Conservation (phyloP, 2,329 filamentous ascomycete genomes). For the Cladosporium sp. region DNA sequence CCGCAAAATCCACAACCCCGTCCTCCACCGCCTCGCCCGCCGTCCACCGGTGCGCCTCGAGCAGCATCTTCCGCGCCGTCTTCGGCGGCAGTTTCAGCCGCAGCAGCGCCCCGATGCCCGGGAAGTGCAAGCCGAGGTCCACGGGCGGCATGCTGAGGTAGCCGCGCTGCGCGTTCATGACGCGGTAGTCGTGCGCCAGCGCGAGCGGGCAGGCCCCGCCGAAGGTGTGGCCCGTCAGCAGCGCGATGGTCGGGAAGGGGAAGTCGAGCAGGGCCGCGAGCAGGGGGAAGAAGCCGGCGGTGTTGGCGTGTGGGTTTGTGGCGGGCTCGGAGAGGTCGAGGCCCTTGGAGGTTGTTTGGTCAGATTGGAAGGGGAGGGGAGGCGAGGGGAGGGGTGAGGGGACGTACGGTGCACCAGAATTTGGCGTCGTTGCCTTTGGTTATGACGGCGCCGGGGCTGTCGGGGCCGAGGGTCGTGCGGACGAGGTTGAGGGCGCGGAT, state of each 20-base stretch:
- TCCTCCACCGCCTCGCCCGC: slow-evolving; percentile 46
- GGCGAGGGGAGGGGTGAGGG: not conserved
- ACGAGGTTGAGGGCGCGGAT: slow-evolving; percentile 46
- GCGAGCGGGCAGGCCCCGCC: slow-evolving; percentile 45
- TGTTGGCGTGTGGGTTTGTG: slow-evolving; percentile 30
- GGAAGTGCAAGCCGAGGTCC: slow-evolving; percentile 50
- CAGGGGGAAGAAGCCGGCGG: slow-evolving; percentile 32
- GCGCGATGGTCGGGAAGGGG: slow-evolving; percentile 40
- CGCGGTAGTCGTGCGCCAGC: slow-evolving; percentile 42
- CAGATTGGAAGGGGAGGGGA: not conserved
- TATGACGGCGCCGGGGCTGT: slow-evolving; percentile 47
- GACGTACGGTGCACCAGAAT: slow-evolving; percentile 43
- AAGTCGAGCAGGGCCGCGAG: slow-evolving; percentile 32
- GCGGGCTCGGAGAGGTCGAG: slow-evolving; percentile 32
- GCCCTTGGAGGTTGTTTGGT: slow-evolving; percentile 18
- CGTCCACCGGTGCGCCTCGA: slow-evolving; percentile 52
- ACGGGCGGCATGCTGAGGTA: slow-evolving; percentile 49
- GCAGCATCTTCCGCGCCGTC: slow-evolving; percentile 50
- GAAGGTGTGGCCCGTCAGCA: slow-evolving; percentile 45
- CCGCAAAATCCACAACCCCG: slow-evolving; percentile 49
- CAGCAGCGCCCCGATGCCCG: slow-evolving; percentile 48
- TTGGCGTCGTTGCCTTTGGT: slow-evolving; percentile 47
- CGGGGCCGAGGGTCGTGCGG: slow-evolving; percentile 41
- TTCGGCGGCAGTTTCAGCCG: slow-evolving; percentile 47
- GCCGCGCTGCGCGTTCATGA: slow-evolving; percentile 43